Evolutionary conservation across 352 stramenopile species (phyloP).

Genomic region (Albugo laibachii): DNA sequence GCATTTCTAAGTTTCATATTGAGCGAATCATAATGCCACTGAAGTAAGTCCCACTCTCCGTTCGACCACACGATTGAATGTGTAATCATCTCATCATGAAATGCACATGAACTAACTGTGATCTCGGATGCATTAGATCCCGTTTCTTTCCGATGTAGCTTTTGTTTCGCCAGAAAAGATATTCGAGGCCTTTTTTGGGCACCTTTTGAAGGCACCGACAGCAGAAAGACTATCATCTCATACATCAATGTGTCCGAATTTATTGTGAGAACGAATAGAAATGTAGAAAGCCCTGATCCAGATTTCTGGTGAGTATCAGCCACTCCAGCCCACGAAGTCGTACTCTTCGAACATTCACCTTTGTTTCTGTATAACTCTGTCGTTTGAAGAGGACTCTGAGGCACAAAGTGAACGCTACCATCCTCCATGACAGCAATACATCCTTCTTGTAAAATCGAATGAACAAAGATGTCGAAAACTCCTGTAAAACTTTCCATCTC

Average conservation of each 20-base stretch:
- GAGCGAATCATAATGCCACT: conserved; percentile 25
- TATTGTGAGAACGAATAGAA: conserved; percentile 34
- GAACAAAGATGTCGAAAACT: conserved; percentile 27
- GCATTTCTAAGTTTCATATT: conserved; percentile 18
- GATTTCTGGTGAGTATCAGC: background rate
- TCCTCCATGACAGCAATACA: conserved; percentile 42
- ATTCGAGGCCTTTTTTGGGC: background rate
- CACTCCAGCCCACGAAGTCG: background rate
- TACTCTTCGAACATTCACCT: too few species aligned
- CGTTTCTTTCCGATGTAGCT: background rate
- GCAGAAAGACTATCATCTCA: conserved; percentile 35
- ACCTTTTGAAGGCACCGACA: conserved; percentile 14
- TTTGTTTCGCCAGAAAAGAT: background rate
- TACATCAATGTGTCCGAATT: conserved; percentile 16
- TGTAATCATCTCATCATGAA: conserved; percentile 48
- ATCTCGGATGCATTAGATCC: conserved; percentile 1
- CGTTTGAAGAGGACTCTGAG: conserved; percentile 19
- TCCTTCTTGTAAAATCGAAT: conserved; percentile 38
- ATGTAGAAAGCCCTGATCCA: background rate
- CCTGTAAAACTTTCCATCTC: conserved; percentile 14
- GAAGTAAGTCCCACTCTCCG: conserved; percentile 31
- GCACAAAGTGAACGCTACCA: conserved; percentile 30
- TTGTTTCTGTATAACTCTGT: background rate
- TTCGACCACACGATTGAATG: conserved; percentile 41
- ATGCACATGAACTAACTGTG: conserved; percentile 22